Evolutionary conservation across 176 grass and related monocot species (phyloP).

Genomic region (Oryza brachyantha): DNA sequence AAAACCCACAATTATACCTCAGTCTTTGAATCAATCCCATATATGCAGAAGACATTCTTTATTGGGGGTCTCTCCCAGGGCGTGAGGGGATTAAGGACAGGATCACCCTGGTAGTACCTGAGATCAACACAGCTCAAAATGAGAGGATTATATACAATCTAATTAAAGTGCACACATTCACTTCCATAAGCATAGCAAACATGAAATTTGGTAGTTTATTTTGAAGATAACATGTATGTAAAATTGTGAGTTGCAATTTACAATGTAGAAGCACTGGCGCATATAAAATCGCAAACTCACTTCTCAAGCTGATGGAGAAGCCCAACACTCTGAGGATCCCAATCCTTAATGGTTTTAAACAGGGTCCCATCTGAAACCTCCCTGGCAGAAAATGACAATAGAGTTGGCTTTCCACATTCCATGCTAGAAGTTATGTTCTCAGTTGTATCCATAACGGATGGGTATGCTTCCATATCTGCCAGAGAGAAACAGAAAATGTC

Average conservation of each 20-base stretch:
- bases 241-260: neutral
- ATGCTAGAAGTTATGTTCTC: slow-evolving; percentile 53
- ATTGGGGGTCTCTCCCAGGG: slow-evolving; percentile 97
- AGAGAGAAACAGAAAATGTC: slow-evolving; percentile 23
- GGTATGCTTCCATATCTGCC: slow-evolving; percentile 61
- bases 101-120: slow-evolving; percentile 92
- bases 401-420: slow-evolving; percentile 79
- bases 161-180: neutral
- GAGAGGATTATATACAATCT: slow-evolving; percentile 18
- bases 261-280: neutral
- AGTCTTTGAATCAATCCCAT: slow-evolving; percentile 87
- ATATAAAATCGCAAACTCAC: slow-evolving; percentile 44
- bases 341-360: slow-evolving; percentile 88
- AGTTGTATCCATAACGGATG: slow-evolving; percentile 62
- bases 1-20: slow-evolving; percentile 50
- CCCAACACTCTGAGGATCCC: slow-evolving; percentile 72
- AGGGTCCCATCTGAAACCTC: slow-evolving; percentile 95
- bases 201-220: slow-evolving; percentile 4
- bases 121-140: slow-evolving; percentile 28
- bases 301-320: slow-evolving; percentile 82
- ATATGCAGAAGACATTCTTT: slow-evolving; percentile 97
- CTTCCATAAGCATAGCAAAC: neutral
- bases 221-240: slow-evolving; percentile 17
- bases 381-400: slow-evolving; percentile 88
- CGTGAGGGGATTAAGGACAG: slow-evolving; percentile 88